Evolutionary conservation across 257 asterid genomes (phyloP), one percentile per base, ranked within the genome.

Genomic region (Solanum appendiculatum): DNA sequence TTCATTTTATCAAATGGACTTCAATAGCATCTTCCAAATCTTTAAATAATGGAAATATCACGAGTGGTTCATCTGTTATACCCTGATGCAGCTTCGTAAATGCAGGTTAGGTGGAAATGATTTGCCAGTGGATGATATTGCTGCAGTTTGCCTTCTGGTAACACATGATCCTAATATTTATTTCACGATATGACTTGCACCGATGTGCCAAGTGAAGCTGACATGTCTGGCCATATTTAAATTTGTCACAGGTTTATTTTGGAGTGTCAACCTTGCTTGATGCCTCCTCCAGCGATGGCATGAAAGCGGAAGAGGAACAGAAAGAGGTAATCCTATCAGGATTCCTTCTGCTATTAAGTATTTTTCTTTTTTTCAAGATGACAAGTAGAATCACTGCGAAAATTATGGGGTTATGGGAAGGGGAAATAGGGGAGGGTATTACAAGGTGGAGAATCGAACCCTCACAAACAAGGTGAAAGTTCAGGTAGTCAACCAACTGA

Each of bases 101-200:
- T 88, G 88, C 92, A 97, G 98, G 89, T 91, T 94, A 31, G 98
- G 98, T 83, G 92, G 91, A 87, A 85, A 94, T 68, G 97, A 95
- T 93, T 94, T 97, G 92, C 98, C 98, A 13, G 84, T 97, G 84
- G 99, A 97, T 90, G 99, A 95, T 91, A 93, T 97, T 88, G 98
- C 99, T 87, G 99, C 99, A 40, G 99, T 92, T 86, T 91, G 94
- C 90, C 96, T 97, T 85, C 95, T 97, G 95, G 99, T 96, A 89
- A 90, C 11, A 0, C 85, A 46, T 48, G 66, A 48, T 27, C 29
- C 29, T 80, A 29, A 18, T 46, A 80, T 18, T 86, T 7, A 42
- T 72, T n/a, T 18, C 18, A 44, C 18, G 7, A 37, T 39, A 54
- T 31, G 40, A 31, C 75, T 88, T 40, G 78, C 77, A 74, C 25